These are phyloP conservation scores for Alternaria gansuensis DNA, from an alignment of 2,329 filamentous ascomycete species.

Conservation along the genomic window DNA sequence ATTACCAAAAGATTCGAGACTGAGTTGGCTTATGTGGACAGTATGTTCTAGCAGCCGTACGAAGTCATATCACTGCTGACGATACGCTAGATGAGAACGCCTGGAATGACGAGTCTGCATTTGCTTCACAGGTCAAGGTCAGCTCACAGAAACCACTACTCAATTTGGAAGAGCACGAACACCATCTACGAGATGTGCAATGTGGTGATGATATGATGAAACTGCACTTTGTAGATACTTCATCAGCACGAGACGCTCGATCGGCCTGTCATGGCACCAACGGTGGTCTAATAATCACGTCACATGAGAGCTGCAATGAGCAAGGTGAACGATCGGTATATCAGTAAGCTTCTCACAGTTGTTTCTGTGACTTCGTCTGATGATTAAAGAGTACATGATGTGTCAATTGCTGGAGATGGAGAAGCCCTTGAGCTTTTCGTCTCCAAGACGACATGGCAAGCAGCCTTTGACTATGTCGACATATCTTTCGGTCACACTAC, in stretches of 20 bases:
- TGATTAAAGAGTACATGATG: slow-evolving; percentile 33
- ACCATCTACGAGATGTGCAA: slow-evolving; percentile 43
- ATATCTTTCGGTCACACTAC: slow-evolving; percentile 47
- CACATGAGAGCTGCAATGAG: slow-evolving; percentile 49
- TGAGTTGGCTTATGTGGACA: slow-evolving; percentile 47
- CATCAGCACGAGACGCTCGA: slow-evolving; percentile 39
- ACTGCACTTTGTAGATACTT: slow-evolving; percentile 41
- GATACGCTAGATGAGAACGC: slow-evolving; percentile 32
- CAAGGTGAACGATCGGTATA: slow-evolving; percentile 50
- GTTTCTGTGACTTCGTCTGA: slow-evolving; percentile 1
- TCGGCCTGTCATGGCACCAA: slow-evolving; percentile 34
- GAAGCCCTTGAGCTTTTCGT: slow-evolving; percentile 39
- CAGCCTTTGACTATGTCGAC: slow-evolving; percentile 43
- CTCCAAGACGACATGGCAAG: slow-evolving; percentile 37
- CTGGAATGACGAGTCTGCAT: slow-evolving; percentile 37
- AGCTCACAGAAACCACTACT: slow-evolving; percentile 46
- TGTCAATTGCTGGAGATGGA: slow-evolving; percentile 36
- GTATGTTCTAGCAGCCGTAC: slow-evolving; percentile 26
- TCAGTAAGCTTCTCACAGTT: slow-evolving; percentile 30
- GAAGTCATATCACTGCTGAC: slow-evolving; percentile 11
- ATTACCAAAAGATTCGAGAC: slow-evolving; percentile 41
- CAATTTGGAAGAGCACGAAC: slow-evolving; percentile 50
- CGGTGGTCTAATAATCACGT: slow-evolving; percentile 50
- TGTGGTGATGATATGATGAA: slow-evolving; percentile 41
- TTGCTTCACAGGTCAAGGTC: slow-evolving; percentile 49